A percentile compares a stretch with the other conserved stretches of the same genome.
These are phyloP conservation scores for Amylostereum areolatum DNA, from an alignment of 1,284 basidiomycete genomes.

Conservation along the genomic window DNA sequence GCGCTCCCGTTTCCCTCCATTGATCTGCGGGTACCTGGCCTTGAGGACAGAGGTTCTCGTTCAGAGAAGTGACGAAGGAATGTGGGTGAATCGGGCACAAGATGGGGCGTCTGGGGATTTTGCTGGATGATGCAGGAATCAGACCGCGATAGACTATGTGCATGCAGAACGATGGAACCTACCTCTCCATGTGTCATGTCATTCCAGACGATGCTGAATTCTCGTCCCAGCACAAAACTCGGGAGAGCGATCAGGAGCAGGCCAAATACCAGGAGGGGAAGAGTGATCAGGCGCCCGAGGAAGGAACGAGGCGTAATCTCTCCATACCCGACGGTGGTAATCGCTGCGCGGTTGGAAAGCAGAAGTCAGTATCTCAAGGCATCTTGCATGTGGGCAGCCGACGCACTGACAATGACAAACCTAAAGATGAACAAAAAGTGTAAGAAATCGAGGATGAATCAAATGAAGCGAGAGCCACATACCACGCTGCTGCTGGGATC, in stretches of 20 bases:
- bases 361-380: not conserved
- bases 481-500: conserved; percentile 77
- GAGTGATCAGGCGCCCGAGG: conserved; percentile 75
- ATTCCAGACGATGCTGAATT: conserved; percentile 87
- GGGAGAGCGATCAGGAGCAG: conserved; percentile 83
- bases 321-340: conserved; percentile 83
- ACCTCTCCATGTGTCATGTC: conserved; percentile 49
- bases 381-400: not conserved
- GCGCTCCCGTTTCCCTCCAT: not conserved
- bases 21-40: too few species aligned
- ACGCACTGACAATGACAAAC: conserved; percentile 57
- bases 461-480: conserved; percentile 13
- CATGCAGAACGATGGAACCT: conserved; percentile 3
- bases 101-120: conserved; percentile 2
- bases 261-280: conserved; percentile 82
- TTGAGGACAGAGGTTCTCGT: too few species aligned
- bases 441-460: conserved; percentile 9
- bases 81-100: not conserved
- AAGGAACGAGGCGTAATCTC: conserved; percentile 82
- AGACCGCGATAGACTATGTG: not conserved
- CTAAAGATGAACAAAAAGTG: conserved; percentile 32
- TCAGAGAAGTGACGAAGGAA: not conserved
- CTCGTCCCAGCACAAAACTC: conserved; percentile 82
- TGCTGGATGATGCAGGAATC: conserved; percentile 4
- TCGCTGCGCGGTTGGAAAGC: conserved; percentile 38